Percentiles rank a stretch among this genome's conserved stretches.
Evolutionary conservation across 192 early-diverging fungal genomes (phyloP).

Genomic region (Coemansia pectinata): DNA sequence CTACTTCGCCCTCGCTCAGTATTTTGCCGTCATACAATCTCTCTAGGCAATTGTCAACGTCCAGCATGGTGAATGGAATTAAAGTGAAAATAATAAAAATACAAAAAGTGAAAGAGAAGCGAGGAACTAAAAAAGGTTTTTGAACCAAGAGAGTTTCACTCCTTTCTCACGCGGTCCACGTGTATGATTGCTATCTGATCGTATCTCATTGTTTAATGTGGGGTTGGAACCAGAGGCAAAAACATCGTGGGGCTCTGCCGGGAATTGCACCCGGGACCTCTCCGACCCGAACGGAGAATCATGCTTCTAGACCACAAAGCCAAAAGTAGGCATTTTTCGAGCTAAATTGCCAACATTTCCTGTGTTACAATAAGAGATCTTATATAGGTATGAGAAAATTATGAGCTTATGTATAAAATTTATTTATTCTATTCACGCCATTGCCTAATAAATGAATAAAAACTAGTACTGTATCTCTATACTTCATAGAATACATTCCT

Average conservation of each 20-base stretch:
- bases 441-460: no score
- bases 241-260: constrained; percentile 30
- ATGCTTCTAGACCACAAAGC: constrained; percentile 56
- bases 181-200: background rate
- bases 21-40: constrained; percentile 73
- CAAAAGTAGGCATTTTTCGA: background rate
- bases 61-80: constrained; percentile 24
- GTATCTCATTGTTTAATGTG: background rate
- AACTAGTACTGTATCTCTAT: no score
- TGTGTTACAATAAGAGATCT: background rate
- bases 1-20: constrained; percentile 70
- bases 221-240: background rate
- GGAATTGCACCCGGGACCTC: constrained; percentile 58
- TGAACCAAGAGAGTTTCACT: background rate
- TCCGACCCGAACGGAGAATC: constrained; percentile 57
- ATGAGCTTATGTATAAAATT: no score
- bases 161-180: background rate
- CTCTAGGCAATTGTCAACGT: constrained; percentile 81
- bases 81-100: background rate
- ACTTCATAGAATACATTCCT: no score
- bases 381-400: background rate
- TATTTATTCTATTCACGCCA: no score
- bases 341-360: background rate
- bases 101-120: background rate
- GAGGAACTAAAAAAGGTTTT: background rate